Evolutionary conservation across 1,284 basidiomycete genomes (phyloP).

Genomic region (Marasmius fiardii): DNA sequence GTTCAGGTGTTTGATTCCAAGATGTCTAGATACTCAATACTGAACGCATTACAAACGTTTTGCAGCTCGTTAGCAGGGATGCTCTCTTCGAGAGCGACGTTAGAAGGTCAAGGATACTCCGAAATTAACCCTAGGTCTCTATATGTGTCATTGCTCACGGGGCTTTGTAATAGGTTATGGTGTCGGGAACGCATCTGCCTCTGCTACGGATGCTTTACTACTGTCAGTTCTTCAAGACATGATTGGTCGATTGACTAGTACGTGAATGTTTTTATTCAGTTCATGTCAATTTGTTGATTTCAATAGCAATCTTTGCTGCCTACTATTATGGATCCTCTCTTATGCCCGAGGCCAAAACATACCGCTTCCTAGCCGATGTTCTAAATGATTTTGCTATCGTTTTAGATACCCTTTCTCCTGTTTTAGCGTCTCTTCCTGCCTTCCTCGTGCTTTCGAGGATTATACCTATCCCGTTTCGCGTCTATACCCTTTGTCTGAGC

Average conservation of each 20-base stretch:
- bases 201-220: conserved; percentile 61
- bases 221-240: conserved; percentile 62
- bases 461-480: conserved; percentile 33
- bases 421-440: conserved; percentile 33
- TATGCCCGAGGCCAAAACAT: conserved; percentile 66
- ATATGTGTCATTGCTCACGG: neutral
- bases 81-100: conserved; percentile 61
- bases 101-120: conserved; percentile 46
- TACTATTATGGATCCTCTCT: conserved; percentile 62
- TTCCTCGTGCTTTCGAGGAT: conserved; percentile 21
- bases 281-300: neutral
- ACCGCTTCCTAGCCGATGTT: conserved; percentile 67
- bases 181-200: conserved; percentile 62
- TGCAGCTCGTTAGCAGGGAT: conserved; percentile 63
- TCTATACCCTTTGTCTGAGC: conserved; percentile 51
- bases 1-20: neutral
- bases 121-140: neutral
- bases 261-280: conserved; percentile 19
- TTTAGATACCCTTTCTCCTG: conserved; percentile 57
- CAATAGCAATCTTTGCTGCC: conserved; percentile 55
- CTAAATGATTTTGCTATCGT: conserved; percentile 59
- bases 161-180: conserved; percentile 48
- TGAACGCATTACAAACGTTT: conserved; percentile 66
- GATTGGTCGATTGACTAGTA: conserved; percentile 61
- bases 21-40: conserved; percentile 50